Conservation (phyloP, 140 eudicot genomes). For the Flaveria floridana region DNA sequence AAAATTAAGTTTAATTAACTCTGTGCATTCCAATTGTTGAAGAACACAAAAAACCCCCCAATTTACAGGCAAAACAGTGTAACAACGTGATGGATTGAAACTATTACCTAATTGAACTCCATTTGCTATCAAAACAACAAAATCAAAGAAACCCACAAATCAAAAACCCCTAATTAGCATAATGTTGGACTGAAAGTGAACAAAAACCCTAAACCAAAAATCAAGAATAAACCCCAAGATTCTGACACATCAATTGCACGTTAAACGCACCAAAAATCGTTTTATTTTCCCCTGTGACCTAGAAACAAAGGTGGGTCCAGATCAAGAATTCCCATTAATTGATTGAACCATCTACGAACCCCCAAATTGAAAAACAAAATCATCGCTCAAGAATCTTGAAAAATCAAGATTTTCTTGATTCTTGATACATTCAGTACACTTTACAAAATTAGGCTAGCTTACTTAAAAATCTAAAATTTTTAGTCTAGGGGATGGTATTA, state of each 20-base stretch:
- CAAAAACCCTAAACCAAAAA: slow-evolving; percentile 30
- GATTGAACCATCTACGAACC: slow-evolving; percentile 34
- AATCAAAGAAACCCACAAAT: slow-evolving; percentile 24
- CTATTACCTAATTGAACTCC: slow-evolving; percentile 25
- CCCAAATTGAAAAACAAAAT: slow-evolving; percentile 18
- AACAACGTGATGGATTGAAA: slow-evolving; percentile 26
- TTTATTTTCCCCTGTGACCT: slow-evolving; percentile 38
- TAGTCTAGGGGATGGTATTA: slow-evolving; percentile 32
- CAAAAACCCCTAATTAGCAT: slow-evolving; percentile 21
- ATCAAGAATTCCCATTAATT: slow-evolving; percentile 41
- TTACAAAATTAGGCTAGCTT: background rate
- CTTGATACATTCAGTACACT: slow-evolving; percentile 18
- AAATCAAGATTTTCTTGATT: slow-evolving; percentile 30
- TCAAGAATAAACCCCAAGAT: slow-evolving; percentile 25
- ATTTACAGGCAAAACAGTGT: slow-evolving; percentile 13
- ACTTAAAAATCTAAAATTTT: slow-evolving; percentile 27
- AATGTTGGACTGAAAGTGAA: slow-evolving; percentile 25
- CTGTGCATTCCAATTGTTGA: slow-evolving; percentile 6
- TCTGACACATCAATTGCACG: slow-evolving; percentile 34
- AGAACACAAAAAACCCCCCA: slow-evolving; percentile 23
- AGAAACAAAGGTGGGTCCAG: slow-evolving; percentile 57
- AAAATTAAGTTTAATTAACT: background rate
- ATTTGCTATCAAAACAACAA: slow-evolving; percentile 15
- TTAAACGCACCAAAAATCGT: slow-evolving; percentile 17
- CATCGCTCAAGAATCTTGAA: slow-evolving; percentile 29